Conservation (phyloP, 352 stramenopile genomes). For the Globisporangium megalacanthum region DNA sequence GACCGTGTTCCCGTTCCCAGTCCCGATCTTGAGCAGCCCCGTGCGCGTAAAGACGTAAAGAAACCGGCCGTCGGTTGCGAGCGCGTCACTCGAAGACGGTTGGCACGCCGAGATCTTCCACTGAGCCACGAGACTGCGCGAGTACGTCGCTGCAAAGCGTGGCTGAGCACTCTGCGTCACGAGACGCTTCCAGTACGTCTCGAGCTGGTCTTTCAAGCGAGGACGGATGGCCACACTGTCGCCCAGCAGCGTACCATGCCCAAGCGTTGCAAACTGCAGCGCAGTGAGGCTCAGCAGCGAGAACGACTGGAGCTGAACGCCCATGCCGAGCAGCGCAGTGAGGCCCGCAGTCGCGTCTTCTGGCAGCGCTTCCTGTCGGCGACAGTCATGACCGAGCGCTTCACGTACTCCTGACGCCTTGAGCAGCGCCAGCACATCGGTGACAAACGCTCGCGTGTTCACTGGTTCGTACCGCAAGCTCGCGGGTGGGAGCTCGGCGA, state of each 20-base stretch:
- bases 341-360: constrained; percentile 27
- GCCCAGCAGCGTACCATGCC: constrained; percentile 14
- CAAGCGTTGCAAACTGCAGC: constrained; percentile 25
- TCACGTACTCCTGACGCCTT: constrained; percentile 17
- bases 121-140: constrained; percentile 47
- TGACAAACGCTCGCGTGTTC: constrained; percentile 33
- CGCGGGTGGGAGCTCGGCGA: constrained; percentile 43
- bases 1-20: constrained; percentile 51
- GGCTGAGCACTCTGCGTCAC: constrained; percentile 17
- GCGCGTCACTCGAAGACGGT: constrained; percentile 58
- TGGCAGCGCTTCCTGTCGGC: constrained; percentile 8
- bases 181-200: constrained; percentile 25
- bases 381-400: constrained; percentile 7
- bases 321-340: constrained; percentile 38
- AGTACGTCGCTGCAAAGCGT: constrained; percentile 42
- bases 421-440: constrained; percentile 17
- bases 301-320: constrained; percentile 61
- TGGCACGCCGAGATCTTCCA: constrained; percentile 67
- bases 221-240: constrained; percentile 7
- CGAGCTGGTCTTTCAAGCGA: constrained; percentile 22
- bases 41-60: constrained; percentile 63
- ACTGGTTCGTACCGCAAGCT: constrained; percentile 71
- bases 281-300: constrained; percentile 39
- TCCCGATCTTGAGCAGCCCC: constrained; percentile 68
- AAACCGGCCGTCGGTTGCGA: constrained; percentile 62